Evolutionary conservation across 495 filamentous ascomycete genomes (phyloP).

Genomic region (Talaromyces adpressus): DNA sequence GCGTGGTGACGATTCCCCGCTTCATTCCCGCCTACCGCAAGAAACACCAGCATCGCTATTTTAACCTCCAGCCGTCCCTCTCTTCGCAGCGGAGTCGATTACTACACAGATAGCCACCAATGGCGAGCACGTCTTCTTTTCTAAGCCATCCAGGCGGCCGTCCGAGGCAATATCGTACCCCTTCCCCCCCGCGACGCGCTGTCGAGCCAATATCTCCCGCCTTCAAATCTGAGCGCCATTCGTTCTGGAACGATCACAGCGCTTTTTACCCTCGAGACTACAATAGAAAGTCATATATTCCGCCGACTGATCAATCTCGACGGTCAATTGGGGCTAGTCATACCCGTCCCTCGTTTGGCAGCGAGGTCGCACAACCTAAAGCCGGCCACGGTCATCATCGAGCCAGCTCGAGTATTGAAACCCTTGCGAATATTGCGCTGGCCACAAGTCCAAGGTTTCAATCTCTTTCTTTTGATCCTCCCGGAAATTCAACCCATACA

Average conservation of each 20-base stretch:
- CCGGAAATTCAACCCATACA: conserved; percentile 15
- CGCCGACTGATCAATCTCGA: background rate
- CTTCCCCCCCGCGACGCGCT: conserved; percentile 47
- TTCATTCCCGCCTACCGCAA: conserved; percentile 40
- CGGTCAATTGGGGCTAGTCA: background rate
- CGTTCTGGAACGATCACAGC: conserved; percentile 27
- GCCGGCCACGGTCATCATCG: conserved; percentile 29
- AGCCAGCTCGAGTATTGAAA: conserved; percentile 45
- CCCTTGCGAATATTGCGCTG: conserved; percentile 48
- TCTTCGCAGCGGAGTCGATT: conserved; percentile 4
- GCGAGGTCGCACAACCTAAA: background rate
- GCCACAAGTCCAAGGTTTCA: conserved; percentile 40
- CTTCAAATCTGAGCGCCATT: conserved; percentile 23
- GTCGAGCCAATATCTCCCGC: conserved; percentile 46
- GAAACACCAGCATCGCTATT: conserved; percentile 17
- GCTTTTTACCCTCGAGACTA: conserved; percentile 7
- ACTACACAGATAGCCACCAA: conserved; percentile 9
- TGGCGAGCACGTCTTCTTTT: conserved; percentile 43
- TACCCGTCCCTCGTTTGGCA: background rate
- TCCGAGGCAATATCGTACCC: conserved; percentile 45
- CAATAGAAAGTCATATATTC: background rate
- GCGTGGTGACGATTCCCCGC: conserved; percentile 41
- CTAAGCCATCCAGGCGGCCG: conserved; percentile 30
- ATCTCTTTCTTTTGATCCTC: conserved; percentile 19
- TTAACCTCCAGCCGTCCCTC: conserved; percentile 11